Conservation (phyloP, 306 rosid genomes). For the Coriaria nepalensis region DNA sequence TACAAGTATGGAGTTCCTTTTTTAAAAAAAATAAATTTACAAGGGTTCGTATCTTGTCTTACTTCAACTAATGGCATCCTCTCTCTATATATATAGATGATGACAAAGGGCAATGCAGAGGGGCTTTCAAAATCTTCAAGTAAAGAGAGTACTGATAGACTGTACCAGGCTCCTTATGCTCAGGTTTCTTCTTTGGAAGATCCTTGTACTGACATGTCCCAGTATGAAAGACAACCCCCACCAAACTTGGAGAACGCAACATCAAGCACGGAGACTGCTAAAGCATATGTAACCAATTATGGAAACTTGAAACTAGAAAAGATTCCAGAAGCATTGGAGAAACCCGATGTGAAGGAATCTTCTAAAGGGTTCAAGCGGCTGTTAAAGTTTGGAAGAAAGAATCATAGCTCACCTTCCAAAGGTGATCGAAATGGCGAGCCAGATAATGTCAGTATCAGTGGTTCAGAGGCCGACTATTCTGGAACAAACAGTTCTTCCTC, state of each 20-base stretch:
- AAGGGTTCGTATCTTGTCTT: no score
- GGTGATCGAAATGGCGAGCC: conserved; percentile 42
- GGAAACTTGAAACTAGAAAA: conserved; percentile 55
- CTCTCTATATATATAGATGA: conserved; percentile 23
- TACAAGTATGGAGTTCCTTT: no score
- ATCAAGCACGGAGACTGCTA: conserved; percentile 31
- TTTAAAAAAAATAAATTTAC: no score
- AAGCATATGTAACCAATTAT: conserved; percentile 39
- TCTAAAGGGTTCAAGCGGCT: conserved; percentile 64
- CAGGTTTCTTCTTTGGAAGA: conserved; percentile 72
- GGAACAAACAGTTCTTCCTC: conserved; percentile 31
- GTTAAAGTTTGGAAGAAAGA: conserved; percentile 82
- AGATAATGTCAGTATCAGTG: conserved; percentile 37
- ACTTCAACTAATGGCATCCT: no score
- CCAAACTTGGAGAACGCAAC: conserved; percentile 30
- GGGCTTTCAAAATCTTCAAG: conserved; percentile 34
- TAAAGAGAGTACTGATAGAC: conserved; percentile 21
- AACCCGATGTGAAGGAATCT: conserved; percentile 60
- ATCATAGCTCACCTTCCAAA: conserved; percentile 39
- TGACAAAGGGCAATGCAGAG: conserved; percentile 19
- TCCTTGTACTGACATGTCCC: conserved; percentile 58
- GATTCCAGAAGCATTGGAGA: conserved; percentile 80
- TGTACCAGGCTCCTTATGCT: conserved; percentile 58
- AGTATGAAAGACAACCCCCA: conserved; percentile 48
- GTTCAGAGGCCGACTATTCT: conserved; percentile 51